Base-by-base conservation (phyloP, 768 basidiomycete species). In the Suillus americanus region DNA sequence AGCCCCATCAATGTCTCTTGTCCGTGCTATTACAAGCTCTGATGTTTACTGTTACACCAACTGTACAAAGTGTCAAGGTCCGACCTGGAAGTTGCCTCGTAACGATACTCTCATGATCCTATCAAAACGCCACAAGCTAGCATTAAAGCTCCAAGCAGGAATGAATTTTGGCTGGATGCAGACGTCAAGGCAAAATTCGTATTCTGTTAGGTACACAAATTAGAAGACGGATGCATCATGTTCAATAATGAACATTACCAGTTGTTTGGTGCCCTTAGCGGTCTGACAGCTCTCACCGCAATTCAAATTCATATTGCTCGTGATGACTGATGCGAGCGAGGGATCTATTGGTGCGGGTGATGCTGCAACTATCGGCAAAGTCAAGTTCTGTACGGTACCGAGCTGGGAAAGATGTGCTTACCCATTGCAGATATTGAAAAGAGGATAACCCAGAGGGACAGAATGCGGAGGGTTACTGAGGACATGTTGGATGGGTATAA, bases 331-430 rank as follows among this genome's bases (percentile, higher is more conserved):
- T 8, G 72, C 48, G n/a, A 71, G 35, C 2, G 2, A 28, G 5
- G 71, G 14, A 38, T 75, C 74, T 63, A 75, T 68, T 13, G 73
- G 73, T 16, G 67, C 66, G 20, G 74, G 74, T 0, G 74, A 69
- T 9, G 75, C 65, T 35, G 62, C 53, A 28, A n/a, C 74, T 75
- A 7, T 46, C n/a, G 14, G 4, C 3, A 40, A 55, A 43, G 60
- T 50, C 38, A 38, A 33, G 14, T 38, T 66, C 30, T 61, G 56
- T 37, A 1, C 5, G 35, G 12, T 8, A 23, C 0, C 3, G 13
- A n/a, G 10, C 14, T 13, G 14, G 20, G 14, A 4, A 18, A 12
- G 12, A 37, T 61, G 18, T 30, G 48, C 71, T 3, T 25, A 75
- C 74, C 71, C 33, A 74, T 64, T 10, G 65, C 40, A 6, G 60